Evolutionary conservation across 805 yeast species (phyloP).

Genomic region (Yarrowia keelungensis): DNA sequence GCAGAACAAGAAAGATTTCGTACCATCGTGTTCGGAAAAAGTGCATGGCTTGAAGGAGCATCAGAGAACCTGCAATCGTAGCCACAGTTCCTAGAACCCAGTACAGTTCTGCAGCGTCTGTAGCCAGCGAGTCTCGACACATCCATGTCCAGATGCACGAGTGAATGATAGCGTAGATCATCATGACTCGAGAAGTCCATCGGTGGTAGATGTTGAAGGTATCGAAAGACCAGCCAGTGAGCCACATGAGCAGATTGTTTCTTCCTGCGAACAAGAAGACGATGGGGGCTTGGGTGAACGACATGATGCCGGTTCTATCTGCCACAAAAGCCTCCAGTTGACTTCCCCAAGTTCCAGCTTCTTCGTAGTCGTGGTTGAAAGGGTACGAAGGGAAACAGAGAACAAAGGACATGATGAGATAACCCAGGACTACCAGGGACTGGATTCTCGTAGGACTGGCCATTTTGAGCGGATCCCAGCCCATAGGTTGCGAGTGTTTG

Average conservation of each 20-base stretch:
- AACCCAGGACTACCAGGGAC: conserved; percentile 51
- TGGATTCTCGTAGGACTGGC: conserved; percentile 56
- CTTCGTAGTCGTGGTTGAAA: conserved; percentile 43
- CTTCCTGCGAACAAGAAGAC: conserved; percentile 62
- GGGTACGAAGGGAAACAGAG: conserved; percentile 40
- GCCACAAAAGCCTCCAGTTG: conserved; percentile 43
- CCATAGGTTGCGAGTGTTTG: conserved; percentile 47
- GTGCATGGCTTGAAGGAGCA: conserved; percentile 59
- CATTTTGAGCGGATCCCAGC: conserved; percentile 40
- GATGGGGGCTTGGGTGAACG: conserved; percentile 46
- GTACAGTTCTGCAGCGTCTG: conserved; percentile 9
- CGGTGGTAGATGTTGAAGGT: conserved; percentile 68
- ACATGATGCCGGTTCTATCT: conserved; percentile 44
- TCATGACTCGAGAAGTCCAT: conserved; percentile 47
- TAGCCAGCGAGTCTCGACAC: neutral
- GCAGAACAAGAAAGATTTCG: conserved; percentile 65
- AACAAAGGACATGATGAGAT: conserved; percentile 48
- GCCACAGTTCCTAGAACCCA: conserved; percentile 53
- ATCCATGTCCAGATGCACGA: conserved; percentile 38
- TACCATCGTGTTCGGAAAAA: conserved; percentile 62
- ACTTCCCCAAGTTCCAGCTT: conserved; percentile 43
- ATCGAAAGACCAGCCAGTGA: conserved; percentile 68
- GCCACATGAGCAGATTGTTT: conserved; percentile 66
- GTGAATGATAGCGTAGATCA: conserved; percentile 46
- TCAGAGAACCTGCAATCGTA: conserved; percentile 54